Evolutionary conservation across 176 grass and related monocot genomes (phyloP).

Genomic region (Tillandsia leiboldiana): DNA sequence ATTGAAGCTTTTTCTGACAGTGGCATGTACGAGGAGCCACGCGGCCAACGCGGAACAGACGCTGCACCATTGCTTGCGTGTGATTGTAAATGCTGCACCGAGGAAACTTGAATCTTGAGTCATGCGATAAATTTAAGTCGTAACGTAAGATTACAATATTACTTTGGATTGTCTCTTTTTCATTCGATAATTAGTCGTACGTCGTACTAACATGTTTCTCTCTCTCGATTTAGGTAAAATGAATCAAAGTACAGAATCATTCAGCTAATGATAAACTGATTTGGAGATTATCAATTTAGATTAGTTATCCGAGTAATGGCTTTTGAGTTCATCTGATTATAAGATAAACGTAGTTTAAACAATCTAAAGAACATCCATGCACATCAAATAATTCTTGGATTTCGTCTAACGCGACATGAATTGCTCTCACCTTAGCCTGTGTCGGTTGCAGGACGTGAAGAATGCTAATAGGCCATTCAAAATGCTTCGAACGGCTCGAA

Average conservation of each 20-base stretch:
- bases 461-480: conserved; percentile 76
- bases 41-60: conserved; percentile 6
- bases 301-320: too few species aligned
- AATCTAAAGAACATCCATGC: not conserved
- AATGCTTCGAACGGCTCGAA: conserved; percentile 60
- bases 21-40: conserved; percentile 11
- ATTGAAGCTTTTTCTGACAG: conserved; percentile 11
- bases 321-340: not conserved
- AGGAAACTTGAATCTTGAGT: not conserved
- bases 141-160: too few species aligned
- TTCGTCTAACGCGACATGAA: not conserved
- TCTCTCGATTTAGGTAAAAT: too few species aligned
- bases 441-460: conserved; percentile 71
- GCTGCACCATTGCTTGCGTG: conserved; percentile 18
- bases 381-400: not conserved
- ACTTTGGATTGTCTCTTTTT: too few species aligned
- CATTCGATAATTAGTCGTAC: too few species aligned
- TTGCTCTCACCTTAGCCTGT: conserved; percentile 53
- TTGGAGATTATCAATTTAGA: too few species aligned
- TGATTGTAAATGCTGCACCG: conserved; percentile 68
- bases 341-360: not conserved
- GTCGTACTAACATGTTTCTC: too few species aligned
- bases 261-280: too few species aligned
- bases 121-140: not conserved
- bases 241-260: too few species aligned